Base-by-base conservation (phyloP, 768 basidiomycete species). In the Pulveroboletus sp. region DNA sequence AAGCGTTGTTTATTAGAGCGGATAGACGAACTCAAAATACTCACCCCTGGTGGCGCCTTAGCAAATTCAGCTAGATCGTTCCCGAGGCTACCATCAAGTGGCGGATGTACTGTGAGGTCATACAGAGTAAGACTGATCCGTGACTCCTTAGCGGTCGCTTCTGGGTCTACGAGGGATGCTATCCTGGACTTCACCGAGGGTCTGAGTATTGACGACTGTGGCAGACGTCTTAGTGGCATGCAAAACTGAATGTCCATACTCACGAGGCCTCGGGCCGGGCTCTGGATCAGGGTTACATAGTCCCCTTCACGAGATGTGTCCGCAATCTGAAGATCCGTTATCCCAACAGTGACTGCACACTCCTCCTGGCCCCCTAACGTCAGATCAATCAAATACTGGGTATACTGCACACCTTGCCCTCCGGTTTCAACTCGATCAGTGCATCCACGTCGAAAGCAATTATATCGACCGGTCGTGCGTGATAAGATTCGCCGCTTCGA, bases 31-130 rank as follows among this genome's bases (percentile, higher is more conserved):
- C 43, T 43, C n/a, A 47, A 36, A 24, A 39, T 9, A 76, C 87
- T 54, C 68, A 93, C 95, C 18, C 89, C 93, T 40, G 90, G 87
- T 5, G 96, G 96, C 26, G 92, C 81, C 65, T 90, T 91, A 15
- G 73, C 71, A 60, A 93, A 94, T 1, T 50, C 44, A 3, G 64
- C 67, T 3, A 98, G 56, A 53, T 92, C 87, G 6, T 70, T 59
- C 8, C 80, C 64, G 80, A 86, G 89, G 4, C 66, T 59, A 33
- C 85, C 55, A 57, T 93, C 81, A 5, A 89, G 77, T 24, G 75
- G 75, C 4, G 84, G 55, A 49, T 77, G 79, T 55, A 77, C 78
- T 0, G 82, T 86, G 52, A 89, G 79, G 17, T 83, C 83, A 51
- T 72, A 78, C 14, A 89, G 59, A 8, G 78, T 76, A 15, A 89